Evolutionary conservation across 2,329 filamentous ascomycete genomes (phyloP).

Genomic region (Colletotrichum scovillei): DNA sequence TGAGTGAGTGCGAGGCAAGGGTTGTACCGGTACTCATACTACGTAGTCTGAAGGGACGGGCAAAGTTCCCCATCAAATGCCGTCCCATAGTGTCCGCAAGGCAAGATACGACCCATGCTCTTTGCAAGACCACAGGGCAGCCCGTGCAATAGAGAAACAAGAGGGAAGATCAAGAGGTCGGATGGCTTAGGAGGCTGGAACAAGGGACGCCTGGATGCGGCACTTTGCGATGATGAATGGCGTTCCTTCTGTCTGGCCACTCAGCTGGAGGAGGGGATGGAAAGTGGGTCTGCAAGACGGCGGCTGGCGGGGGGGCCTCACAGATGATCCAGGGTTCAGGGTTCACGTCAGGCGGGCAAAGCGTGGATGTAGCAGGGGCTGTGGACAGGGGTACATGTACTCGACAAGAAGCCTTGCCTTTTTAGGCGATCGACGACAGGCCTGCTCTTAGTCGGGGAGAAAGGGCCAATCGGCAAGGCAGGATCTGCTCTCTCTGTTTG

Average conservation of each 20-base stretch:
- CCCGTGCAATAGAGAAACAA: background rate
- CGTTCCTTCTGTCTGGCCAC: background rate
- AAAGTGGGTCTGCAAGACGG: background rate
- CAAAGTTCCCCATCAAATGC: background rate
- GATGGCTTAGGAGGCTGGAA: background rate
- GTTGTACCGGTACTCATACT: too few relatives aligned
- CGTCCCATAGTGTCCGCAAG: background rate
- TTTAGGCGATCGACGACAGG: constrained; percentile 22
- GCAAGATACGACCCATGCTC: too few relatives aligned
- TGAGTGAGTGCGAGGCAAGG: background rate
- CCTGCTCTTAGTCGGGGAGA: constrained; percentile 8
- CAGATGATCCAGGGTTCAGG: constrained; percentile 12
- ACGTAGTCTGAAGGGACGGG: background rate
- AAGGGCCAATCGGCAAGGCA: constrained; percentile 19
- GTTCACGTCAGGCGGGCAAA: background rate
- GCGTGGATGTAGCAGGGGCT: background rate
- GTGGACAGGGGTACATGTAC: background rate
- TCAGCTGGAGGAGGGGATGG: background rate
- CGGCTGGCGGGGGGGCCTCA: background rate
- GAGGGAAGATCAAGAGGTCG: background rate
- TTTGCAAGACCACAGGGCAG: constrained; percentile 1
- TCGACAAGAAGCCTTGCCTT: constrained; percentile 4
- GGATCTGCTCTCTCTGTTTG: constrained; percentile 1
- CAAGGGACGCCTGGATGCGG: background rate
- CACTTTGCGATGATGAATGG: background rate